A percentile compares a stretch with the other conserved stretches of the same genome.
Evolutionary conservation across 805 yeast genomes (phyloP).

Genomic region (Pichia paraexigua): DNA sequence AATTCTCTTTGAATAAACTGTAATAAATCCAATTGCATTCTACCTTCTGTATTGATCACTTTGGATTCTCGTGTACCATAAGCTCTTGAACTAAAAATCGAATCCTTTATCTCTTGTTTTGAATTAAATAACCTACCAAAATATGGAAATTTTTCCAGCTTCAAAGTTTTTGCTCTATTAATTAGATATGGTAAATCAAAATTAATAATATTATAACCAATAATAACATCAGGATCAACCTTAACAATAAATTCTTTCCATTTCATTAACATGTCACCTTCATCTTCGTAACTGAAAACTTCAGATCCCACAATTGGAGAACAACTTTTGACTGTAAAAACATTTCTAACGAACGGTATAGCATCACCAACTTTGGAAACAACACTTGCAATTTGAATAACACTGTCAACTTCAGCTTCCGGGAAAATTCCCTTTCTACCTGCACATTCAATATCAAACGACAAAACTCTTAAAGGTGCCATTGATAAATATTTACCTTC

Average conservation of each 20-base stretch:
- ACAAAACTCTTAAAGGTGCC: constrained; percentile 88
- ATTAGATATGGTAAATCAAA: constrained; percentile 91
- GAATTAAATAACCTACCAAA: constrained; percentile 69
- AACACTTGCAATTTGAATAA: constrained; percentile 95
- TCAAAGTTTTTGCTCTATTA: constrained; percentile 75
- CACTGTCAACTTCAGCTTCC: constrained; percentile 87
- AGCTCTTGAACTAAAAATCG: constrained; percentile 87
- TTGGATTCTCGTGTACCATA: constrained; percentile 94
- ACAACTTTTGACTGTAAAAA: constrained; percentile 88
- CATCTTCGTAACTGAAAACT: constrained; percentile 65
- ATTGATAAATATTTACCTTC: constrained; percentile 91
- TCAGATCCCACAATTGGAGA: constrained; percentile 92
- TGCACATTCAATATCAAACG: constrained; percentile 97
- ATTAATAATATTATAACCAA: constrained; percentile 92
- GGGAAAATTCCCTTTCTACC: constrained; percentile 97
- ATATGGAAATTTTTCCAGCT: constrained; percentile 62
- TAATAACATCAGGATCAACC: constrained; percentile 91
- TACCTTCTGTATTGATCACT: constrained; percentile 86
- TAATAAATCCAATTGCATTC: constrained; percentile 87
- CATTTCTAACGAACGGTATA: constrained; percentile 90
- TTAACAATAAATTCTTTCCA: constrained; percentile 84
- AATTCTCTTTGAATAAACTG: constrained; percentile 93
- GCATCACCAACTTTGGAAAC: constrained; percentile 75
- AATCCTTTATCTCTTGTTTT: constrained; percentile 71
- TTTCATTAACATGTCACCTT: constrained; percentile 69